A percentile compares a stretch with the other conserved stretches of the same genome.
Conservation (phyloP, 495 filamentous ascomycete species). For the Penicillium robsamsonii region DNA sequence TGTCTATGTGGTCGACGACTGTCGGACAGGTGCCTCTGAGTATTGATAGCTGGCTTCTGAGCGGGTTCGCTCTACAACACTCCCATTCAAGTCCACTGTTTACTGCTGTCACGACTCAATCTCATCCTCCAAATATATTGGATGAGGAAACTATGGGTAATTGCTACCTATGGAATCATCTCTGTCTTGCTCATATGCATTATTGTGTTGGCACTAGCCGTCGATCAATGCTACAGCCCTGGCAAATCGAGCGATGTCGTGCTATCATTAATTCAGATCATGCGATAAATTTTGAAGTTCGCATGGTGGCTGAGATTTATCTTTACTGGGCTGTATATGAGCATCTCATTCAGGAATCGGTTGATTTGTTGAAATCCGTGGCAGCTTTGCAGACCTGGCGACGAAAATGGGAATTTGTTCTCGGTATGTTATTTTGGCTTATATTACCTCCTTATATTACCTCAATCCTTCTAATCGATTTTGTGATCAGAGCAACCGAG, state of each 20-base stretch:
- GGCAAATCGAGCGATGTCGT: slow-evolving; percentile 40
- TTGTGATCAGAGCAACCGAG: slow-evolving; percentile 38
- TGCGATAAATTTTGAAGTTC: slow-evolving; percentile 43
- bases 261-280: slow-evolving; percentile 37
- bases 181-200: slow-evolving; percentile 46
- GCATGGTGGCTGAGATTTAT: slow-evolving; percentile 48
- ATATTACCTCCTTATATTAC: neutral
- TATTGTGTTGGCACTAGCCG: slow-evolving; percentile 48
- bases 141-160: slow-evolving; percentile 23
- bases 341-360: slow-evolving; percentile 19
- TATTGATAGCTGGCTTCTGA: slow-evolving; percentile 49
- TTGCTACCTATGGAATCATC: slow-evolving; percentile 47
- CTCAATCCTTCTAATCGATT: neutral
- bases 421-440: slow-evolving; percentile 28
- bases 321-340: slow-evolving; percentile 48
- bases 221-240: slow-evolving; percentile 34
- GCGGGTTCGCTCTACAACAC: slow-evolving; percentile 47
- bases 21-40: slow-evolving; percentile 47
- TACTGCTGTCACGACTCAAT: slow-evolving; percentile 18
- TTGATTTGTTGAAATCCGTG: slow-evolving; percentile 36
- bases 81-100: slow-evolving; percentile 40
- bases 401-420: slow-evolving; percentile 39
- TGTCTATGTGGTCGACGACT: slow-evolving; percentile 50
- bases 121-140: slow-evolving; percentile 9
- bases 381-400: slow-evolving; percentile 38